These are phyloP conservation scores for Oryza brachyantha DNA, from an alignment of 176 grass and related monocot genomes.

Conservation along the genomic window DNA sequence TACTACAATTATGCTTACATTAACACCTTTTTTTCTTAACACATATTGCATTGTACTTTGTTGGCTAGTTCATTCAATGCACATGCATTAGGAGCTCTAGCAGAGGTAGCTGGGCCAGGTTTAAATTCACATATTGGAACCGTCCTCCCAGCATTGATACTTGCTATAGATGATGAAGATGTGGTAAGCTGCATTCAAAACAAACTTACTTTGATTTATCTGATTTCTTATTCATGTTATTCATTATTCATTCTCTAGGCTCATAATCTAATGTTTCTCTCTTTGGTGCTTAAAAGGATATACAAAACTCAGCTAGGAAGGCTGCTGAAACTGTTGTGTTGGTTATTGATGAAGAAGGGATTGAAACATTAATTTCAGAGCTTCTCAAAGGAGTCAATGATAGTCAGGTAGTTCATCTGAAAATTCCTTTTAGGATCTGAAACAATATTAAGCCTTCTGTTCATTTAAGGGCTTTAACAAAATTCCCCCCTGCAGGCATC, in stretches of 20 bases:
- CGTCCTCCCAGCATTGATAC: conserved; percentile 75
- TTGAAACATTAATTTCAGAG: conserved; percentile 78
- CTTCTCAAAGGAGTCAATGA: conserved; percentile 85
- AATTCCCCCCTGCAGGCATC: conserved; percentile 57
- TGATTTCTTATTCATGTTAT: conserved; percentile 16
- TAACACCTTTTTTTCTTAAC: conserved; percentile 19
- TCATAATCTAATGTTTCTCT: conserved; percentile 9
- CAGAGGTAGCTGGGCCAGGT: conserved; percentile 91
- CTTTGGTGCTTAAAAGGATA: conserved; percentile 55
- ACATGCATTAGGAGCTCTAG: conserved; percentile 94
- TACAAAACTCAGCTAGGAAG: conserved; percentile 77
- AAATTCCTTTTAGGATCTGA: neutral
- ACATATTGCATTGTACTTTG: conserved; percentile 25
- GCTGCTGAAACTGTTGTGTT: conserved; percentile 89
- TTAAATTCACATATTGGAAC: conserved; percentile 91
- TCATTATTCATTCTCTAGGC: conserved; percentile 3
- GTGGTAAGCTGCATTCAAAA: conserved; percentile 44
- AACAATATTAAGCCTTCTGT: conserved; percentile 9
- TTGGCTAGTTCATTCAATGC: conserved; percentile 86
- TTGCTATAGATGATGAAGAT: conserved; percentile 78
- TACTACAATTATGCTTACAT: conserved; percentile 13
- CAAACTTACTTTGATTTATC: neutral
- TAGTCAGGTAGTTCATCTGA: conserved; percentile 62
- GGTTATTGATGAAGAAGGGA: conserved; percentile 93
- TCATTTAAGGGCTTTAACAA: conserved; percentile 6